These are phyloP conservation scores for Kockiozyma suomiensis DNA, from an alignment of 805 yeast species.

Conservation along the genomic window DNA sequence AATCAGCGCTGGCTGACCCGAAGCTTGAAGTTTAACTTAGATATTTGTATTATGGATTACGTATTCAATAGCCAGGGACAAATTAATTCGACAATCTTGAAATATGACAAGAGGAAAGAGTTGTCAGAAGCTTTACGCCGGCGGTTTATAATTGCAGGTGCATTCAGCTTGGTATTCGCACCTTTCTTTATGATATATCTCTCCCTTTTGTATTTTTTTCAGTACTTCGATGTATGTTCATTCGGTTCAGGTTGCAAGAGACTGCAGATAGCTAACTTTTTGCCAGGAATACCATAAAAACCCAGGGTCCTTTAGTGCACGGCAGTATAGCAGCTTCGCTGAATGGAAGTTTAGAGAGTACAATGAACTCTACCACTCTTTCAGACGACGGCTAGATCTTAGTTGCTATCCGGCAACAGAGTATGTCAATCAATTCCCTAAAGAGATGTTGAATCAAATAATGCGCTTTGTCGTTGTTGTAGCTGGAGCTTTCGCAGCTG, in stretches of 20 bases:
- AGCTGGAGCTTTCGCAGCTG: conserved; percentile 87
- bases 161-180: conserved; percentile 76
- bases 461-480: conserved; percentile 65
- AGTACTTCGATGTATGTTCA: conserved; percentile 67
- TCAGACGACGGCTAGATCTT: conserved; percentile 72
- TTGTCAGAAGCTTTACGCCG: conserved; percentile 66
- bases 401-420: conserved; percentile 79
- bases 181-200: conserved; percentile 87
- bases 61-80: conserved; percentile 85
- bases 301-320: conserved; percentile 76
- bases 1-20: conserved; percentile 61
- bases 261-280: background rate
- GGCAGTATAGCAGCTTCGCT: conserved; percentile 92
- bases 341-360: conserved; percentile 94
- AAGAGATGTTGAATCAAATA: conserved; percentile 62
- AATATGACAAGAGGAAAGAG: conserved; percentile 66
- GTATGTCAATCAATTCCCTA: conserved; percentile 90
- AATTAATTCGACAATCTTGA: conserved; percentile 67
- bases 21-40: conserved; percentile 92
- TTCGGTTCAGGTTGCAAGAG: background rate
- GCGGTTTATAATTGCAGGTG: conserved; percentile 84
- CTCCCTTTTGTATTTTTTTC: conserved; percentile 78
- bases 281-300: conserved; percentile 73
- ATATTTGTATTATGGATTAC: conserved; percentile 82
- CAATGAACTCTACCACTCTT: conserved; percentile 89